These are phyloP conservation scores for Musa troglodytarum DNA, from an alignment of 176 grass and related monocot species.

Conservation along the genomic window DNA sequence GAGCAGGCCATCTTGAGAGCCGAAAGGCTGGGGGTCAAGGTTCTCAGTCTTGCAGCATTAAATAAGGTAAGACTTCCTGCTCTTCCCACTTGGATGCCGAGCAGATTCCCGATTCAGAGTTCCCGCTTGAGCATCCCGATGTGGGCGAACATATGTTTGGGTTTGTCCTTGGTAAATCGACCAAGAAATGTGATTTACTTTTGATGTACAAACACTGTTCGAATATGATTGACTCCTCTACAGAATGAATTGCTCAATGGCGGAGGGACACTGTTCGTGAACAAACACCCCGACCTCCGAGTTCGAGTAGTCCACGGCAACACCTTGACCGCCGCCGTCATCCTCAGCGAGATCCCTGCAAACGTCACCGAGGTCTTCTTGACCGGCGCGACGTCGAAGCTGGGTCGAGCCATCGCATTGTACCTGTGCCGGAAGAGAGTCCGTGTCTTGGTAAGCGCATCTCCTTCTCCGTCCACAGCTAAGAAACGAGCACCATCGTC, in stretches of 20 bases:
- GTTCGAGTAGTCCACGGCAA: constrained; percentile 84
- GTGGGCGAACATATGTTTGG: no score
- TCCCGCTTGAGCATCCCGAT: no score
- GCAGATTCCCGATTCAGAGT: no score
- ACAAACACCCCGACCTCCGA: constrained; percentile 69
- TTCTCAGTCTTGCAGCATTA: constrained; percentile 83
- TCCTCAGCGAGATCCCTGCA: constrained; percentile 68
- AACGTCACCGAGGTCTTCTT: constrained; percentile 62
- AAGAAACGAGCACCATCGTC: no score
- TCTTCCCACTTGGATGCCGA: no score
- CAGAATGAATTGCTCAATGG: constrained; percentile 92
- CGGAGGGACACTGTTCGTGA: constrained; percentile 77
- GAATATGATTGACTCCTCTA: neutral
- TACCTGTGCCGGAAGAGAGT: constrained; percentile 63
- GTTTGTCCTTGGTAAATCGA: no score
- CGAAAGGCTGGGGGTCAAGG: constrained; percentile 68
- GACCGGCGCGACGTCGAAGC: constrained; percentile 87
- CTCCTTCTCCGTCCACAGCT: no score
- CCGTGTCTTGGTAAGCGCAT: constrained; percentile 57
- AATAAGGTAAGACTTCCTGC: constrained; percentile 50
- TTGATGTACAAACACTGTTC: no score
- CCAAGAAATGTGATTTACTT: no score
- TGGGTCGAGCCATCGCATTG: constrained; percentile 67
- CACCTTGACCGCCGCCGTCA: constrained; percentile 84
- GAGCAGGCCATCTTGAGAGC: constrained; percentile 73